Percentiles rank a stretch among this genome's conserved stretches.
Evolutionary conservation across 164 flowering plant species (phyloP).

Genomic region (Amborella trichopoda): DNA sequence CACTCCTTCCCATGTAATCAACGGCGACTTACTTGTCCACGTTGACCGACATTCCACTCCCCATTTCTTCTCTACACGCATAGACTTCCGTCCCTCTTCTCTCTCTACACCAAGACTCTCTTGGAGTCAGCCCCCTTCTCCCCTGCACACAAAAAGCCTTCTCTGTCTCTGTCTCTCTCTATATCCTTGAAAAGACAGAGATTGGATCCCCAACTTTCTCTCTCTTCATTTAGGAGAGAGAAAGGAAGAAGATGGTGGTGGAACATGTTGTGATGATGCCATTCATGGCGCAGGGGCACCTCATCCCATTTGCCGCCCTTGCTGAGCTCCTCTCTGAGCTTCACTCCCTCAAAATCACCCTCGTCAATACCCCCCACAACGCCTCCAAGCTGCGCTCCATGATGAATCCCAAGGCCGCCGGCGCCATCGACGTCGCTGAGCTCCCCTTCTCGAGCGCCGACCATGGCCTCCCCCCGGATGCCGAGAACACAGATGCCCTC

Average conservation of each 20-base stretch:
- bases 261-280: conserved; percentile 8
- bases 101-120: too few relatives aligned
- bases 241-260: neutral
- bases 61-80: too few relatives aligned
- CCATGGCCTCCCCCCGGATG: conserved; percentile 11
- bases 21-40: too few relatives aligned
- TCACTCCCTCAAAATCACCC: conserved; percentile 1
- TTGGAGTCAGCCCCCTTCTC: too few relatives aligned
- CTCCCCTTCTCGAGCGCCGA: conserved; percentile 6
- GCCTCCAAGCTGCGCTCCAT: conserved; percentile 2
- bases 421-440: conserved; percentile 2
- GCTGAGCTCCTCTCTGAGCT: conserved; percentile 3
- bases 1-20: too few relatives aligned
- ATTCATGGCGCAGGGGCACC: conserved; percentile 9
- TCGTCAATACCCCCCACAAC: conserved; percentile 13
- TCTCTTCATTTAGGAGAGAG: too few relatives aligned
- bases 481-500: conserved; percentile 7
- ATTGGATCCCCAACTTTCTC: too few relatives aligned
- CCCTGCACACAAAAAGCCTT: too few relatives aligned
- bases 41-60: too few relatives aligned
- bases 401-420: neutral
- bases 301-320: conserved; percentile 6
- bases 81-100: too few relatives aligned
- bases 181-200: too few relatives aligned
- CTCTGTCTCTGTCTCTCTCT: too few relatives aligned